A percentile compares a stretch with the other conserved stretches of the same genome.
phyloP scores from a whole-genome alignment of 257 asterid genomes.

The Capsicum chinense region DNA sequence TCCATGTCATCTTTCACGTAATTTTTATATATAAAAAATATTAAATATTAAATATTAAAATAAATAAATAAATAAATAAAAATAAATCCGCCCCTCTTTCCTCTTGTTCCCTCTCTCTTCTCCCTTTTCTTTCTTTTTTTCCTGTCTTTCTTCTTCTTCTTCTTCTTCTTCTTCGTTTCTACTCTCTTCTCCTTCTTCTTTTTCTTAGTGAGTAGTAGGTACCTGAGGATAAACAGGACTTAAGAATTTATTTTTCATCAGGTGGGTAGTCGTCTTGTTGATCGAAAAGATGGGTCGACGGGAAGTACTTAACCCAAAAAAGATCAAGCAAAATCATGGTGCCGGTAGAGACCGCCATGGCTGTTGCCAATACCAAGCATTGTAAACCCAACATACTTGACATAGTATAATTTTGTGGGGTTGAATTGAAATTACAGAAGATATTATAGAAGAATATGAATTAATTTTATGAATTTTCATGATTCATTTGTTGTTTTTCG shows the following conservation, averaged over 20 bases:
- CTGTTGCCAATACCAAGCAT: slow-evolving; percentile 76
- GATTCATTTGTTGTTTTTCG: no score
- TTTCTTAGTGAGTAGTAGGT: not conserved
- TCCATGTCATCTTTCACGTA: no score
- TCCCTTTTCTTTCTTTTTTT: no score
- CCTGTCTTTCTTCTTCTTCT: no score
- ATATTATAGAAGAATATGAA: not conserved
- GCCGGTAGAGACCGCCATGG: slow-evolving; percentile 91
- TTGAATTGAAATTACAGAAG: not conserved
- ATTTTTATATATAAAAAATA: no score
- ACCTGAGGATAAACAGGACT: slow-evolving; percentile 79
- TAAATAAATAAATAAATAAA: no score
- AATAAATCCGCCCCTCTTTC: no score
- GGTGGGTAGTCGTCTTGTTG: slow-evolving; percentile 29
- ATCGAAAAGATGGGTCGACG: slow-evolving; percentile 2
- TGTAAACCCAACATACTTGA: slow-evolving; percentile 65
- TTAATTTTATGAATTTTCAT: no score
- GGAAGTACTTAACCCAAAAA: slow-evolving; percentile 49
- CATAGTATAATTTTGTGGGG: not conserved
- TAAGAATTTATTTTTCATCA: slow-evolving; percentile 33
- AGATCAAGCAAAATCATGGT: slow-evolving; percentile 68
- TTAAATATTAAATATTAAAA: no score
- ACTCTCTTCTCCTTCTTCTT: no score
- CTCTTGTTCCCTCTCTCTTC: no score
- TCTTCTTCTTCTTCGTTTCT: no score